Base-by-base conservation (phyloP, 2,329 filamentous ascomycete genomes). In the Cylindrodendrum hubeiense region DNA sequence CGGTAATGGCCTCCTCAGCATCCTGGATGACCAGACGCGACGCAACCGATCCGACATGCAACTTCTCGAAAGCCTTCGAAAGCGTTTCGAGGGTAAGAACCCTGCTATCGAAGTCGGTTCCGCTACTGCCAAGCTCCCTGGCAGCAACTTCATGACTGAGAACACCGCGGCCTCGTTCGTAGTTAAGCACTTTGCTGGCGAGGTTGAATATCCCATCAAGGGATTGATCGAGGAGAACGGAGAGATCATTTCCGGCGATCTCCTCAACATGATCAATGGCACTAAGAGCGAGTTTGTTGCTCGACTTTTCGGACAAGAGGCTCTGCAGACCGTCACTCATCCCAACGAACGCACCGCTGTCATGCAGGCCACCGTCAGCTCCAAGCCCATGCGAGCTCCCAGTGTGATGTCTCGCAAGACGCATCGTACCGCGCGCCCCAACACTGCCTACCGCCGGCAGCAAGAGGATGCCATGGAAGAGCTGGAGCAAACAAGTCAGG, bases 331-430 rank as follows among this genome's bases (percentile, higher is more conserved):
- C 8, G 89, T 98, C 30, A 90, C 93, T n/a, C 96, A 99, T 77
- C 96, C 96, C 1, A 91, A 94, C 72, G 96, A 99, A 80, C 92
- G 90, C 74, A 91, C 89, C 1, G 94, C 96, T 0, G 95, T 99
- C 66, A 93, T 98, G 85, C 95, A 99, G 81, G 96, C 95, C 2
- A 95, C 95, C 50, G 93, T 99, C 71, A 97, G 94, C 82, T 98
- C 95, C 3, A 98, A 97, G 82, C 96, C 96, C 2, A 90, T 95
- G 78, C 90, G 96, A 60, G 93, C 94, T 78, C 96, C 96, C 1
- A 98, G 95, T 76, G 94, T 99, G 80, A 95, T 97, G 81, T 91
- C 93, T 30, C 90, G 90, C 71, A 97, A 93, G 81, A 88, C 86
- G 4, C 87, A 87, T 13, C 77, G 80, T 52, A 71, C 75, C 0